Evolutionary conservation across 2,329 filamentous ascomycete genomes (phyloP), one percentile per base, ranked within the genome.

Genomic region (Lanzia echinophila): DNA sequence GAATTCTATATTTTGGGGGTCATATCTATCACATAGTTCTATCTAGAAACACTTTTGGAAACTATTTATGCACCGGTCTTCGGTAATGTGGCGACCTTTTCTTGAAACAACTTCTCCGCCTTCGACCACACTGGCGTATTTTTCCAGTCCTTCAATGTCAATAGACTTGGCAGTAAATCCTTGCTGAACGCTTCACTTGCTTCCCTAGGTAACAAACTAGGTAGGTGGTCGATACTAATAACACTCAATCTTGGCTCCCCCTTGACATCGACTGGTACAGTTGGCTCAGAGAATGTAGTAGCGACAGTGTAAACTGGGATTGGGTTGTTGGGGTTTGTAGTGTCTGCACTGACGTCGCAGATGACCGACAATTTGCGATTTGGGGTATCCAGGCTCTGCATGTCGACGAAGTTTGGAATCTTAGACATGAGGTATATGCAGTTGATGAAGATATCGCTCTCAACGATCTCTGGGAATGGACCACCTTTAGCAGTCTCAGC

Each of bases 261-360:
- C 65, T 73, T 81, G 60, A 77, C 82, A 33, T 82, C 74, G 22
- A 94, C 87, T 1, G 84, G 79, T 0, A 95, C 84, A 1, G 90
- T 96, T n/a, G 91, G 92, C 68, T 88, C 83, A 68, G 84, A 82
- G 68, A 96, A 96, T 20, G 90, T 94, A 46, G 88, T 96, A 70
- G 88, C 88, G 68, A 87, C 82, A 61, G 79, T 78, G 76, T 95
- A 96, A 67, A 96, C 84, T 22, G 90, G 90, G 53, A 91, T 82
- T 3, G 79, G 80, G 55, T 67, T 68, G 73, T 86, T 76, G 2
- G 82, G 82, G 71, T 86, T 89, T 33, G 81, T 88, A 45, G 84
- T 86, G 70, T 90, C 87, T 68, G 84, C 87, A 38, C 76, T 81
- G 58, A 94, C 88, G 67, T 95, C 89, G 70, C 87, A 89, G 57